Evolutionary conservation across 306 rosid genomes (phyloP), one percentile per base, ranked within the genome.

Genomic region (Dalbergia cultrata): DNA sequence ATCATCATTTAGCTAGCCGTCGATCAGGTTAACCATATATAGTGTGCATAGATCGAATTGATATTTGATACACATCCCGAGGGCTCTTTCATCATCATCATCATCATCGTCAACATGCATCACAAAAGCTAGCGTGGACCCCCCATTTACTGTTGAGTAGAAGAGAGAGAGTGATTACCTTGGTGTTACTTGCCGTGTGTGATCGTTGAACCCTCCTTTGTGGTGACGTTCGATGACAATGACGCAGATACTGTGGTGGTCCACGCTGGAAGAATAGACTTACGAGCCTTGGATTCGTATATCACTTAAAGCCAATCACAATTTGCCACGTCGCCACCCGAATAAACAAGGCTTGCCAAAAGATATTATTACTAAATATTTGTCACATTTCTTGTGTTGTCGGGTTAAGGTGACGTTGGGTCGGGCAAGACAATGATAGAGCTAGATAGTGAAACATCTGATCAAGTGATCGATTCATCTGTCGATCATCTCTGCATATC

Each of bases 361-460:
- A 60, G 85, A 85, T 88, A 66, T 85, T 79, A 77, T 74, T 71
- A 75, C 41, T 4, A 74, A 82, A 79, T 17, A n/a, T 54, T 52
- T 52, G 19, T 52, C 58, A 52, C 60, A 54, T 54, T 84, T 19
- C 84, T 69, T 88, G 26, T 50, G 57, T 82, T 87, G 41, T 82
- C 86, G 59, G 86, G 74, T 71, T 85, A 85, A 90, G 92, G 91
- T 85, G 90, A 87, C 85, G 84, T 84, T 85, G 82, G 86, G 67
- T 77, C 86, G 66, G 84, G 85, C 77, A 81, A 39, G 90, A 87
- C 78, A 67, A 44, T 8, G 81, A 85, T 57, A 39, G 83, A 34
- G 83, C 52, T 14, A 64, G 78, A 77, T 67, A 33, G 77, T 82
- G 78, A 83, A 59, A 74, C 81, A 81, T 75, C 85, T 75, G 86